Evolutionary conservation across 495 filamentous ascomycete species (phyloP), one percentile per base, ranked within the genome.

Genomic region (Cairneyella variabilis): DNA sequence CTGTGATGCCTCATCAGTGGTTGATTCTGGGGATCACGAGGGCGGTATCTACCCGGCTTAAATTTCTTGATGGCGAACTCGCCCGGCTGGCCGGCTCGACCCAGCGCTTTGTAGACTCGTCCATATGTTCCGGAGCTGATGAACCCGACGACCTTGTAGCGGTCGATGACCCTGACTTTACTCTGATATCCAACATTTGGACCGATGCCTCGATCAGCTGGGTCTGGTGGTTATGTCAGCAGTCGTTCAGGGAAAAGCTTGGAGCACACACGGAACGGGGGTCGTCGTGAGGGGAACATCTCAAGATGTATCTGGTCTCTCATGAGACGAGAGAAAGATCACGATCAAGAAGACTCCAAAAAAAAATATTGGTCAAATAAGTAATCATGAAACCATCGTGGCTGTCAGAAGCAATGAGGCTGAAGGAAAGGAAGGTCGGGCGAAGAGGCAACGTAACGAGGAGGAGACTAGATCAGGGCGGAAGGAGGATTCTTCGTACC

Each of bases 1-100:
- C 93, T 32, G 40, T 37, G 32, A 22, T 37, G n/a, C n/a, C n/a
- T n/a, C n/a, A n/a, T n/a, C n/a, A n/a, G n/a, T n/a, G n/a, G n/a
- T n/a, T n/a, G n/a, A n/a, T n/a, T n/a, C n/a, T n/a, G n/a, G n/a
- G n/a, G n/a, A n/a, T n/a, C n/a, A n/a, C n/a, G n/a, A n/a, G n/a
- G n/a, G 30, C n/a, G 11, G n/a, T 5, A 46, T 42, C 16, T 45
- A 63, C 60, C 60, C 21, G 93, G 93, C 73, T 99, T 99, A 83
- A 99, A 99, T 83, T 96, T 96, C 70, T 97, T 97, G 71, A 97
- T 97, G 48, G 92, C 92, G 67, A 95, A 96, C 63, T 95, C 91
- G 55, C 87, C 90, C 2, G 69, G 61, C 56, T 76, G 75, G 54
- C 72, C 75, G 69, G 91, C 84, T 60, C 84, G 86, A 58, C 89